Evolutionary conservation across 1,284 basidiomycete species (phyloP).

Genomic region (Ustilago vetiveriae): DNA sequence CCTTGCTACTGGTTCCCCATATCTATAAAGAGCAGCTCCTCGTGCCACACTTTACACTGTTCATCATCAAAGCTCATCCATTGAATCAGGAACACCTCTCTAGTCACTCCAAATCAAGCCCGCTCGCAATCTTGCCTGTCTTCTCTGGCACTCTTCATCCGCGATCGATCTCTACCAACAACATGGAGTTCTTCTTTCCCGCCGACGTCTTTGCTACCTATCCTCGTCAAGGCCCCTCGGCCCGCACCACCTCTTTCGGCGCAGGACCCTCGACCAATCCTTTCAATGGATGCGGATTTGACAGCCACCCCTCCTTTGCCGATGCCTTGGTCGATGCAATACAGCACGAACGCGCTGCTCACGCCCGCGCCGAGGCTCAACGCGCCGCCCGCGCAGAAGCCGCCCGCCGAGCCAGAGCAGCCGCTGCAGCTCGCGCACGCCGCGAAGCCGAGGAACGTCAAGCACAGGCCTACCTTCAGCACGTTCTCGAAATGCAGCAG

Average conservation of each 20-base stretch:
- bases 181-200: slow-evolving; percentile 55
- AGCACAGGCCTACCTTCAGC: slow-evolving; percentile 41
- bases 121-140: background rate
- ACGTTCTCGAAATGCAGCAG: slow-evolving; percentile 38
- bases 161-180: background rate
- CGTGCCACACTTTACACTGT: too few relatives aligned
- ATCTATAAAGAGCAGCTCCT: too few relatives aligned
- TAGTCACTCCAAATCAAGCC: background rate
- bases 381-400: slow-evolving; percentile 32
- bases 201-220: slow-evolving; percentile 46
- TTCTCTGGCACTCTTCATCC: background rate
- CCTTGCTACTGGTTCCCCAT: too few relatives aligned
- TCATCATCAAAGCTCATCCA: too few relatives aligned
- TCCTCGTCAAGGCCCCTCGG: slow-evolving; percentile 23
- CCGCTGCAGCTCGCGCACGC: slow-evolving; percentile 16
- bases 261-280: slow-evolving; percentile 33
- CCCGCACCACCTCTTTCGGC: slow-evolving; percentile 10
- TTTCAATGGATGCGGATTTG: slow-evolving; percentile 33
- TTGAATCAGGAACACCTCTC: slow-evolving; percentile 13
- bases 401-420: slow-evolving; percentile 31
- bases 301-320: slow-evolving; percentile 39
- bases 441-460: slow-evolving; percentile 40
- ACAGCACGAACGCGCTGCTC: slow-evolving; percentile 34
- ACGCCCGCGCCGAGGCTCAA: slow-evolving; percentile 32
- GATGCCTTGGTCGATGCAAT: slow-evolving; percentile 37